Evolutionary conservation across 2,329 filamentous ascomycete species (phyloP).

Genomic region (Phaeomoniella chlamydospora): DNA sequence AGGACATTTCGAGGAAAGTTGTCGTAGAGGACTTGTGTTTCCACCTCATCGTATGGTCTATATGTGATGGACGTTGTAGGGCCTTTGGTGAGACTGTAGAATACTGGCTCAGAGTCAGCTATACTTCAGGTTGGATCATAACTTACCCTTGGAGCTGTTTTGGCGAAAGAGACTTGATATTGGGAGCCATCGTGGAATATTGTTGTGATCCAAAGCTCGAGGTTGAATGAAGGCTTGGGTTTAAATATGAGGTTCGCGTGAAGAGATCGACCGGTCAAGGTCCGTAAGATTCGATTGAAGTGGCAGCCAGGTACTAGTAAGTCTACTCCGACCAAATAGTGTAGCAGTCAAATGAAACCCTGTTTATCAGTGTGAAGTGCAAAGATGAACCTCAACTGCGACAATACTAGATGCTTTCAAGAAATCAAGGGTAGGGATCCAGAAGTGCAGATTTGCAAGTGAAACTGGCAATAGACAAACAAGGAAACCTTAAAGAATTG

Average conservation of each 20-base stretch:
- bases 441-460: no score
- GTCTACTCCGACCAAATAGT: neutral
- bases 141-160: neutral
- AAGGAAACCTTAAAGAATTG: no score
- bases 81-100: neutral
- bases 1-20: constrained; percentile 6
- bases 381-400: no score
- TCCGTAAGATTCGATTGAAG: neutral
- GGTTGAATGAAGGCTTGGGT: neutral
- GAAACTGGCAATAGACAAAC: no score
- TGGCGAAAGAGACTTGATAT: neutral
- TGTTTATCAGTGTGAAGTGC: neutral
- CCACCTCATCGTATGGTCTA: no score
- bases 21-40: constrained; percentile 1
- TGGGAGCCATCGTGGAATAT: neutral
- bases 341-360: neutral
- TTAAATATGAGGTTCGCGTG: no score
- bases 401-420: no score
- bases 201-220: neutral
- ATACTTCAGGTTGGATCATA: neutral
- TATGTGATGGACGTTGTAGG: neutral
- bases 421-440: no score
- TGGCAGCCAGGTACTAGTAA: neutral
- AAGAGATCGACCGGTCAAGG: no score
- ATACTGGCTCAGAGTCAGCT: neutral